Base-by-base conservation (phyloP, 768 basidiomycete genomes). In the Russula sp. region DNA sequence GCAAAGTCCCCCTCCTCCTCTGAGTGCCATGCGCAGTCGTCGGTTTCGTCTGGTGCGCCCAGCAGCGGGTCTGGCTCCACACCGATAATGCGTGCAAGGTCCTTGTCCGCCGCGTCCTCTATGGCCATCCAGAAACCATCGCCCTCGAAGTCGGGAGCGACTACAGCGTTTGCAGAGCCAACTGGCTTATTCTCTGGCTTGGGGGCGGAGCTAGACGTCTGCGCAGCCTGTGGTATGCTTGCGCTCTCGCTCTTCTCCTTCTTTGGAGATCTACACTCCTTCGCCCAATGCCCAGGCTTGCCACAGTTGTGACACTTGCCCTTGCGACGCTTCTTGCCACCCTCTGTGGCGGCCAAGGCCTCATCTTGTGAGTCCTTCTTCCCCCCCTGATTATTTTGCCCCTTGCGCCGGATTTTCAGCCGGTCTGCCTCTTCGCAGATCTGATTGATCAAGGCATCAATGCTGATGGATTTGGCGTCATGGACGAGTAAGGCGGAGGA, bases 261-360 rank as follows among this genome's bases (percentile, higher is more conserved):
- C 43, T 46, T 55, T 11, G 25, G 53, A 1, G 25, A 25, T 2
- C 25, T 25, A 34, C 55, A 56, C 43, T 56, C 55, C 1, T n/a
- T n/a, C 14, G 34, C 55, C 55, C 55, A 56, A 11, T 56, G 55
- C 0, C 0, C 55, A 1, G 11, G 6, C 32, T 56, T 56, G 32
- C 35, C 35, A 32, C 55, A 56, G 18, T 56, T 45, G 55, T 36
- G 43, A 10, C 43, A 56, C 20, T 45, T 56, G 55, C 43, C 55
- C 8, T 56, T 46, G 9, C 43, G 9, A 34, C 51, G 43, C 67
- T 59, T 59, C 11, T n/a, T 65, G 41, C 46, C 22, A 58, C 61
- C 66, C 4, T 43, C 53, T 2, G 38, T 53, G 13, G 51, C 51
- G 0, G 38, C 38, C 0, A 49, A 6, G 4, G 48, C 55, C 35